Conservation (phyloP, 1,284 basidiomycete genomes). For the Cryptococcus jaspeensis region DNA sequence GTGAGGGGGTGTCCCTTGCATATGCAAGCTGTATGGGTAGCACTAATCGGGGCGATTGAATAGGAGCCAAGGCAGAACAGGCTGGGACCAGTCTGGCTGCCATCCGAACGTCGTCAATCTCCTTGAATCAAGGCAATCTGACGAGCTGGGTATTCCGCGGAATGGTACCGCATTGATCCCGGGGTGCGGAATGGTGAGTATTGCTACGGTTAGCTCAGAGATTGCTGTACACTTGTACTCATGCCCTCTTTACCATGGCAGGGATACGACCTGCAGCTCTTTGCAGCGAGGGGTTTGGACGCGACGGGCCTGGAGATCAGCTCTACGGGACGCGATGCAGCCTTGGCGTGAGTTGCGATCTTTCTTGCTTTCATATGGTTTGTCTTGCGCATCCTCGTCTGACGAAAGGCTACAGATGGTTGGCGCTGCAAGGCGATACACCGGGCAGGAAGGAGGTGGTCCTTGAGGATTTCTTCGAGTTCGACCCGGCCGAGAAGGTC, state of each 20-base stretch:
- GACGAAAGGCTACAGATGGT: constrained; percentile 20
- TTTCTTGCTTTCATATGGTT: neutral
- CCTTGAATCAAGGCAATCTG: constrained; percentile 53
- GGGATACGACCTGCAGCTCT: constrained; percentile 68
- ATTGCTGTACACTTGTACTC: no score
- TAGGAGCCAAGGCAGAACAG: constrained; percentile 62
- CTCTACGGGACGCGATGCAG: constrained; percentile 57
- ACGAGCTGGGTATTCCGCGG: constrained; percentile 56
- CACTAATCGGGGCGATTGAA: no score
- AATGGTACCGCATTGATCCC: constrained; percentile 65
- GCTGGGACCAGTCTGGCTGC: constrained; percentile 62
- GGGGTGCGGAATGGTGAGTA: constrained; percentile 67
- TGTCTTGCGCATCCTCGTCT: neutral
- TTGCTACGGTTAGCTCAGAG: no score
- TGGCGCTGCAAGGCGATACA: constrained; percentile 14
- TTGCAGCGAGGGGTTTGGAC: constrained; percentile 57
- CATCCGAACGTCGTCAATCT: constrained; percentile 62
- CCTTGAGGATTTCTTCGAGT: constrained; percentile 60
- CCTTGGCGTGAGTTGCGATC: constrained; percentile 53
- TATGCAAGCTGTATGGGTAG: no score
- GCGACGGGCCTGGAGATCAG: constrained; percentile 62
- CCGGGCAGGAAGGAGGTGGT: constrained; percentile 47
- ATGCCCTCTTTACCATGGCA: constrained; percentile 38
- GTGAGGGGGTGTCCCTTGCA: neutral
- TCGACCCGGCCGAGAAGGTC: constrained; percentile 53